Evolutionary conservation across 2,329 filamentous ascomycete genomes (phyloP), one percentile per base, ranked within the genome.

Genomic region (Cercospora sojina): DNA sequence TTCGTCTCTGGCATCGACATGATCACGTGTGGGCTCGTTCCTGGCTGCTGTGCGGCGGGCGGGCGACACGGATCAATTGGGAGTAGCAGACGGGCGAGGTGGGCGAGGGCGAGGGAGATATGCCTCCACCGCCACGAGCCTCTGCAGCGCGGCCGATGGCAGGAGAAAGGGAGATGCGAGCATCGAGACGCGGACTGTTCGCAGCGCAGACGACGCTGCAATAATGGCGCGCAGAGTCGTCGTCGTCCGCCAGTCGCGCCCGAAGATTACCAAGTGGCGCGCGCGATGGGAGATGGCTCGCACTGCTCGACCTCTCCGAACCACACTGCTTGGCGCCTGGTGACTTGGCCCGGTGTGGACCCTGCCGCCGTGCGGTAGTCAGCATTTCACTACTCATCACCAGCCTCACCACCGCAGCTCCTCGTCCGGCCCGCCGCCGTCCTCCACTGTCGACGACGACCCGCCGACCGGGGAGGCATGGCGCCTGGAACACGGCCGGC

Each of bases 1-100:
- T 35, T 57, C 25, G 59, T 13, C 16, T 27, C 20, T 51, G 51
- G 25, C 12, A 25, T 65, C 31, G 64, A 65, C 64, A 65, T 65
- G 58, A 31, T 61, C 32, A 38, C 32, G 32, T 38, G 32, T 38
- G 32, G 32, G 32, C 32, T 38, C 32, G 32, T 38, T 38, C 32
- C 32, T 38, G 32, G 32, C 32, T 38, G 32, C 32, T 38, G 32
- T 38, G 32, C 32, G 32, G 32, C 32, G 32, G 32, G 32, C 32
- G 32, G 13, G 32, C 32, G 32, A 58, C 56, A 58, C 47, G 23
- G 56, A n/a, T 56, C 20, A 27, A 57, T 59, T 29, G 38, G 63
- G 63, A 31, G 63, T 27, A 35, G 29, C 18, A 41, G 25, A 60
- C 63, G 57, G 63, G 57, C 51, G 63, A 65, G 43, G 63, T 65